Percentiles rank a stretch among this genome's conserved stretches.
These are phyloP conservation scores for Aspergillus kassunensis DNA, from an alignment of 495 filamentous ascomycete species.

Conservation along the genomic window DNA sequence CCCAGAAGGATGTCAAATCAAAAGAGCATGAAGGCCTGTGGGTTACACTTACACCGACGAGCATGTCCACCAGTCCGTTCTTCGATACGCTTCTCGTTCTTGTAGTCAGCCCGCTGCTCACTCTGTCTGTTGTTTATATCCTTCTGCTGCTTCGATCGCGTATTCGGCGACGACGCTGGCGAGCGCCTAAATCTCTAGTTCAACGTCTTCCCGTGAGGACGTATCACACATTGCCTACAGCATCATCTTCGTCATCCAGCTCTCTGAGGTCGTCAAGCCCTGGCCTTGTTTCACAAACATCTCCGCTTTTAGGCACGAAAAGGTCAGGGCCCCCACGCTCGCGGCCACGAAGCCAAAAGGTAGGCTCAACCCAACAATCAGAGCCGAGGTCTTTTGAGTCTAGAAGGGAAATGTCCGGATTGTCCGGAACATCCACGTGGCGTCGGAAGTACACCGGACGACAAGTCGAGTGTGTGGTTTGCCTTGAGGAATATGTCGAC, in stretches of 20 bases:
- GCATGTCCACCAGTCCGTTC: constrained; percentile 87
- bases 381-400: constrained; percentile 38
- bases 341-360: constrained; percentile 63
- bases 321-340: constrained; percentile 33
- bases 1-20: constrained; percentile 16
- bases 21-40: constrained; percentile 78
- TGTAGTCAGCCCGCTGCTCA: constrained; percentile 88
- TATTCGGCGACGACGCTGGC: constrained; percentile 86
- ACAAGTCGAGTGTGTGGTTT: constrained; percentile 95
- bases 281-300: constrained; percentile 61
- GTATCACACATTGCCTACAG: constrained; percentile 75
- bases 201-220: constrained; percentile 92
- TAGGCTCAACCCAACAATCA: constrained; percentile 36
- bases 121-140: constrained; percentile 87
- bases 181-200: constrained; percentile 93
- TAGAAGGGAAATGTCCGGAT: constrained; percentile 49
- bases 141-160: constrained; percentile 83
- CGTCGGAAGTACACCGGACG: constrained; percentile 80
- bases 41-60: constrained; percentile 91
- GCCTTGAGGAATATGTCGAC: constrained; percentile 93
- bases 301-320: constrained; percentile 58
- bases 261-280: constrained; percentile 49
- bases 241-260: constrained; percentile 52
- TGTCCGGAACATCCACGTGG: constrained; percentile 45
- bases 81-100: constrained; percentile 93